Evolutionary conservation across 768 basidiomycete species (phyloP).

Genomic region (Serendipita sp.): DNA sequence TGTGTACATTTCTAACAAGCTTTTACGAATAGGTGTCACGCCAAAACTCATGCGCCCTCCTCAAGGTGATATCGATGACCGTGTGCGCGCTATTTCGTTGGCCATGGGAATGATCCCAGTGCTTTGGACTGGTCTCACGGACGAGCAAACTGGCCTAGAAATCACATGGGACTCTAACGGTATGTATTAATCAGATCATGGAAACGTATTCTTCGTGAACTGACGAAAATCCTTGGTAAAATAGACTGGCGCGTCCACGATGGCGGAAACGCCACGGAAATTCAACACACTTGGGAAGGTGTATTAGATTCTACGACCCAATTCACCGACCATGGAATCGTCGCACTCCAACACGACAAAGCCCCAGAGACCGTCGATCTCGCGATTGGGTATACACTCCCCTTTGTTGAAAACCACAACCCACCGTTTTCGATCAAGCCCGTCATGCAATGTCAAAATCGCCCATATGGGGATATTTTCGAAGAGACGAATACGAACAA

Average conservation of each 20-base stretch:
- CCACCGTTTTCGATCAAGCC: background rate
- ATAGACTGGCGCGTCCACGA: slow-evolving; percentile 78
- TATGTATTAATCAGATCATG: slow-evolving; percentile 13
- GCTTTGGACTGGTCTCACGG: slow-evolving; percentile 64
- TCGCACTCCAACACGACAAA: slow-evolving; percentile 80
- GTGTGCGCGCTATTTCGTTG: slow-evolving; percentile 74
- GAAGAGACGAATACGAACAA: slow-evolving; percentile 1
- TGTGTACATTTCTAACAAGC: background rate
- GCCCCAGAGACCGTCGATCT: slow-evolving; percentile 34
- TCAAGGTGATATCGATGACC: slow-evolving; percentile 77
- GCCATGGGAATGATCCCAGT: slow-evolving; percentile 88
- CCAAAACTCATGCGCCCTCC: slow-evolving; percentile 58
- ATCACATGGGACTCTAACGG: slow-evolving; percentile 54
- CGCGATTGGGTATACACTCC: slow-evolving; percentile 30
- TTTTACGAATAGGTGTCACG: slow-evolving; percentile 38
- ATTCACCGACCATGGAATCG: slow-evolving; percentile 39
- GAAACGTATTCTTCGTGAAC: slow-evolving; percentile 7
- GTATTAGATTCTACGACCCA: background rate
- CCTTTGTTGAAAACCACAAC: slow-evolving; percentile 20
- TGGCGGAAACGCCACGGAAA: slow-evolving; percentile 49
- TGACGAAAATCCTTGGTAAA: background rate
- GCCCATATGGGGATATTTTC: background rate
- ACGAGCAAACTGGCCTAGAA: slow-evolving; percentile 22
- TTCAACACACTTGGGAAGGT: slow-evolving; percentile 56
- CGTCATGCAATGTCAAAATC: background rate